A percentile compares a stretch with the other conserved stretches of the same genome.
Conservation (phyloP, 2,329 filamentous ascomycete species). For the Nemania sp. region DNA sequence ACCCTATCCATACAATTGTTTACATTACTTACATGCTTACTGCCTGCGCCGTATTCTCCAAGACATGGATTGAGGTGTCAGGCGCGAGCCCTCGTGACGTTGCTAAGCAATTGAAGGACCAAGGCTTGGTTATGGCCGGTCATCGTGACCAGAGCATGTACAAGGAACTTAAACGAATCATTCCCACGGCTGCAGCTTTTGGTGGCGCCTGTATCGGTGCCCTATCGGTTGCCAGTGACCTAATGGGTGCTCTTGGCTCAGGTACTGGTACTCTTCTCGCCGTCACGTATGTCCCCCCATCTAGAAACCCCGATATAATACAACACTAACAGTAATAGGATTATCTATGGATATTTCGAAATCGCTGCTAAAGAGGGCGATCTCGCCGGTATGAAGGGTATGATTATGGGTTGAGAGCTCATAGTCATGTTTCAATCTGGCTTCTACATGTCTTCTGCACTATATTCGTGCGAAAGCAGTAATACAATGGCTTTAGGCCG, state of each 20-base stretch:
- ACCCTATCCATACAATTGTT: slow-evolving; percentile 94
- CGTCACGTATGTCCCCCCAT: slow-evolving; percentile 82
- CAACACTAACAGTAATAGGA: slow-evolving; percentile 66
- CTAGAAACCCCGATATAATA: background rate
- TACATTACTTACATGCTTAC: slow-evolving; percentile 99
- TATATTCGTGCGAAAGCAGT: slow-evolving; percentile 42
- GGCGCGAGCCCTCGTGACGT: slow-evolving; percentile 97
- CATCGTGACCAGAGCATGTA: slow-evolving; percentile 99
- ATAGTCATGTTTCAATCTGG: slow-evolving; percentile 21
- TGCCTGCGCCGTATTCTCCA: slow-evolving; percentile 98
- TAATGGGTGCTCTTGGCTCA: slow-evolving; percentile 94
- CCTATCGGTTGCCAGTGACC: slow-evolving; percentile 93
- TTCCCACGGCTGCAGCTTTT: slow-evolving; percentile 96
- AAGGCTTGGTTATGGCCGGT: slow-evolving; percentile 98
- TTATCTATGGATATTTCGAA: slow-evolving; percentile 99
- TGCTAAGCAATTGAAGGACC: slow-evolving; percentile 99
- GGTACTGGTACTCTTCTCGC: slow-evolving; percentile 98
- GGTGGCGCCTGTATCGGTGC: slow-evolving; percentile 99
- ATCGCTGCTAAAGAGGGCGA: slow-evolving; percentile 99
- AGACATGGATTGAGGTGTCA: slow-evolving; percentile 99
- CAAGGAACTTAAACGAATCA: slow-evolving; percentile 99
- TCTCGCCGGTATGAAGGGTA: slow-evolving; percentile 82
- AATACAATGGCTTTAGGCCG: slow-evolving; percentile 42
- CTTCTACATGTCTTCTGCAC: slow-evolving; percentile 32
- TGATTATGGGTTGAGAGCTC: slow-evolving; percentile 73